phyloP scores from a whole-genome alignment of 169 alveolate species.

The Plasmodium relictum region DNA sequence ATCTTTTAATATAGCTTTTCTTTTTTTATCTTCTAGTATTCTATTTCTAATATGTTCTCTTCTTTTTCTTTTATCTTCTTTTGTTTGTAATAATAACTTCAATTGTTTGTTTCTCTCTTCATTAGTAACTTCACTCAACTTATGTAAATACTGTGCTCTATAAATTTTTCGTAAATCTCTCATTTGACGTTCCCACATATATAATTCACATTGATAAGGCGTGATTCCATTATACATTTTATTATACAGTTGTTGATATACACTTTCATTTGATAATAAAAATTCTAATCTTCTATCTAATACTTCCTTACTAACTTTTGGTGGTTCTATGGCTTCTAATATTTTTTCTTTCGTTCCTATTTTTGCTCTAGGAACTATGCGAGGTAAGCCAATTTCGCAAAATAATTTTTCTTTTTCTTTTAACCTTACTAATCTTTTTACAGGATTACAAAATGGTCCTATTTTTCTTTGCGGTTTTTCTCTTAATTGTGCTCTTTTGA shows the following conservation, averaged over 20 bases:
- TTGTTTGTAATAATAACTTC: constrained; percentile 72
- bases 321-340: constrained; percentile 82
- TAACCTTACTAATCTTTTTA: constrained; percentile 84
- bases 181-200: constrained; percentile 91
- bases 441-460: constrained; percentile 89
- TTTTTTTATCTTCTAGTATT: constrained; percentile 71
- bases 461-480: constrained; percentile 87
- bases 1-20: constrained; percentile 76
- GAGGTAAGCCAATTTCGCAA: constrained; percentile 85
- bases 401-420: constrained; percentile 87
- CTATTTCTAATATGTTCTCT: constrained; percentile 53
- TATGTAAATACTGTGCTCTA: constrained; percentile 89
- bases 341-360: constrained; percentile 72
- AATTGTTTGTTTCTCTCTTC: constrained; percentile 86
- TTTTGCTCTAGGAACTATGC: constrained; percentile 84
- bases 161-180: constrained; percentile 85
- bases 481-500: constrained; percentile 89
- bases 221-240: constrained; percentile 87
- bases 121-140: constrained; percentile 85
- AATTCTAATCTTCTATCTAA: constrained; percentile 86
- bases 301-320: constrained; percentile 84
- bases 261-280: constrained; percentile 84
- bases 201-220: constrained; percentile 89
- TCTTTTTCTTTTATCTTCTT: constrained; percentile 78
- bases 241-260: constrained; percentile 86